Evolutionary conservation across 2,329 filamentous ascomycete genomes (phyloP), one percentile per base, ranked within the genome.

Genomic region (Xylaria sp.): DNA sequence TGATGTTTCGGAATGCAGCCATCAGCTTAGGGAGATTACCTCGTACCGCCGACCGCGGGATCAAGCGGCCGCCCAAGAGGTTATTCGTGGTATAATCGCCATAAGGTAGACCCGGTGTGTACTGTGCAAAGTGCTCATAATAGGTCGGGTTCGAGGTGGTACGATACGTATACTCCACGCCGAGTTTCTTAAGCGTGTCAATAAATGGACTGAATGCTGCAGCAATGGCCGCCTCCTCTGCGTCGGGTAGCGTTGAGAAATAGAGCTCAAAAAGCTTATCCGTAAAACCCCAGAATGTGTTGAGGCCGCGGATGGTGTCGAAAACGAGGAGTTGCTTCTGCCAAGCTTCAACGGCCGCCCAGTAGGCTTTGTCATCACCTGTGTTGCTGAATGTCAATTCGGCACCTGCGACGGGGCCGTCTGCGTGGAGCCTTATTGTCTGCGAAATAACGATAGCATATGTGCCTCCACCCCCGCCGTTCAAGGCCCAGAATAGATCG

Each of bases 401-500:
- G 79, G 47, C 75, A 75, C 8, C 75, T 72, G 31, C 80, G 78
- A 2, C 77, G 80, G 6, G 81, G 21, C 57, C 49, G 41, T 60
- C 57, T 3, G 25, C 4, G 11, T 54, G 11, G n/a, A 43, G 41
- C 10, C 25, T 47, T n/a, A 33, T 49, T 8, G 57, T 60, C 25
- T 38, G 11, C 31, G 49, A 54, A 13, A 60, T 8, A 10, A 60
- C 48, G 23, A 60, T 21, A 1, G 41, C 57, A 13, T 43, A 60
- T 11, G 6, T 29, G 9, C 57, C 43, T n/a, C n/a, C n/a, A 8
- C 13, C 48, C 2, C 57, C 57, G 13, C 57, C 82, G 27, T 78
- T 72, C 25, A 84, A 71, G 4, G 81, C 81, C 77, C 80, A 83
- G 72, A 80, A 83, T 1, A 84, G 72, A 25, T 84, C 81, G 1